These are phyloP conservation scores for Bipolaris bicolor DNA, from an alignment of 2,329 filamentous ascomycete genomes.

Conservation along the genomic window DNA sequence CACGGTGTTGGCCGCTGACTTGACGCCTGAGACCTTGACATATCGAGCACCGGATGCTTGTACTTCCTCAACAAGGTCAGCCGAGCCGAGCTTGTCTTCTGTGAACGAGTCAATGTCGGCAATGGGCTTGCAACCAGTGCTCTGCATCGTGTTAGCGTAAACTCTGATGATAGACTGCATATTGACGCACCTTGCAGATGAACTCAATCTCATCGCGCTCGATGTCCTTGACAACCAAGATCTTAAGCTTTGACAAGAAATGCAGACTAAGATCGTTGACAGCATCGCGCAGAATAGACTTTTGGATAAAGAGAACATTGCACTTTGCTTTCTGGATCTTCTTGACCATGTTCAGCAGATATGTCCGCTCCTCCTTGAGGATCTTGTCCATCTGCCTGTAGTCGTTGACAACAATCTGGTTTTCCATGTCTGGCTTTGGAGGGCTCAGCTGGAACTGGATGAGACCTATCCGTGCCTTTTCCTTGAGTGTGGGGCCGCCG, in stretches of 20 bases:
- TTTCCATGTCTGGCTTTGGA: constrained; percentile 99
- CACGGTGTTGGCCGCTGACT: constrained; percentile 81
- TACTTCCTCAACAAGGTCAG: constrained; percentile 92
- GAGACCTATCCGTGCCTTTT: constrained; percentile 95
- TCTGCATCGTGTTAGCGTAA: constrained; percentile 50
- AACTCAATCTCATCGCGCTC: constrained; percentile 99
- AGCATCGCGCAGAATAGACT: constrained; percentile 95
- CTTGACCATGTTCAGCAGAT: constrained; percentile 98
- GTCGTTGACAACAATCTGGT: constrained; percentile 98
- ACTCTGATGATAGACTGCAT: constrained; percentile 16
- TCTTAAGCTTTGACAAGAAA: constrained; percentile 96
- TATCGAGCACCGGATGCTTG: constrained; percentile 86
- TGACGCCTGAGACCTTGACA: constrained; percentile 93
- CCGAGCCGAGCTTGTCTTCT: constrained; percentile 94
- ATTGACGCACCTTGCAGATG: constrained; percentile 74
- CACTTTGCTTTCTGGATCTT: constrained; percentile 99
- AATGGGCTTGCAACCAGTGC: constrained; percentile 97
- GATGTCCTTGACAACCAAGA: constrained; percentile 95
- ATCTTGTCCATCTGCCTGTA: constrained; percentile 99
- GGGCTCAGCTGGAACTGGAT: constrained; percentile 99
- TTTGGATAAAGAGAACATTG: constrained; percentile 97
- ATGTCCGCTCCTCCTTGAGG: constrained; percentile 97
- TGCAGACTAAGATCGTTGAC: constrained; percentile 97
- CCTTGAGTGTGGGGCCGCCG: constrained; percentile 87
- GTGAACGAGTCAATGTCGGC: constrained; percentile 98